Conservation (phyloP, 1,284 basidiomycete genomes). For the Ganoderma boninense region DNA sequence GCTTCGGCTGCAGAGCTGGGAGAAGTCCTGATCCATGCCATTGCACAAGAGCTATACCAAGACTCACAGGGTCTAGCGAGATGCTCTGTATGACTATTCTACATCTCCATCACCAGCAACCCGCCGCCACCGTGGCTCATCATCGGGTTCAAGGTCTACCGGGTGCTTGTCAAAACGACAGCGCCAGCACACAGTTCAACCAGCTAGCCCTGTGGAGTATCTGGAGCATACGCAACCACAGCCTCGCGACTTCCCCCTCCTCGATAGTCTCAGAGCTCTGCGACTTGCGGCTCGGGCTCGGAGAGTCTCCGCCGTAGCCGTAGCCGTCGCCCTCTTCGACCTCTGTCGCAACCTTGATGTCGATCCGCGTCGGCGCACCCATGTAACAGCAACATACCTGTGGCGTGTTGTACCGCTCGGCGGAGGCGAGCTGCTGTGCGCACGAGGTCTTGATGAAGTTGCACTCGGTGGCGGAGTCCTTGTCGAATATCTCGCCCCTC, state of each 20-base stretch:
- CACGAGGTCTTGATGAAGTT: constrained; percentile 12
- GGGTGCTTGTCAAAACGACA: no score
- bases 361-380: neutral
- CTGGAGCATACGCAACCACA: neutral
- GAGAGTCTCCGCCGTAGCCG: no score
- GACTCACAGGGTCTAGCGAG: no score
- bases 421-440: constrained; percentile 11
- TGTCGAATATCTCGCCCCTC: constrained; percentile 13
- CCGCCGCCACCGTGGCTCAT: no score
- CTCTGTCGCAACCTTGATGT: constrained; percentile 9
- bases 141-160: no score
- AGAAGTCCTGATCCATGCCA: no score
- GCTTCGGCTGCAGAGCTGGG: no score
- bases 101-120: no score
- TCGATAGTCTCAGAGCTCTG: neutral
- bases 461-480: neutral
- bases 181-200: no score
- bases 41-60: no score
- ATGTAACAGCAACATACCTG: neutral
- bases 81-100: no score
- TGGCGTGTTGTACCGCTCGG: constrained; percentile 17
- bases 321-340: neutral
- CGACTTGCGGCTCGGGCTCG: neutral
- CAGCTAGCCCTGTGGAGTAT: no score
- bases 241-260: neutral